phyloP scores from a whole-genome alignment of 352 stramenopile genomes.

The Pythium vanterpoolii region DNA sequence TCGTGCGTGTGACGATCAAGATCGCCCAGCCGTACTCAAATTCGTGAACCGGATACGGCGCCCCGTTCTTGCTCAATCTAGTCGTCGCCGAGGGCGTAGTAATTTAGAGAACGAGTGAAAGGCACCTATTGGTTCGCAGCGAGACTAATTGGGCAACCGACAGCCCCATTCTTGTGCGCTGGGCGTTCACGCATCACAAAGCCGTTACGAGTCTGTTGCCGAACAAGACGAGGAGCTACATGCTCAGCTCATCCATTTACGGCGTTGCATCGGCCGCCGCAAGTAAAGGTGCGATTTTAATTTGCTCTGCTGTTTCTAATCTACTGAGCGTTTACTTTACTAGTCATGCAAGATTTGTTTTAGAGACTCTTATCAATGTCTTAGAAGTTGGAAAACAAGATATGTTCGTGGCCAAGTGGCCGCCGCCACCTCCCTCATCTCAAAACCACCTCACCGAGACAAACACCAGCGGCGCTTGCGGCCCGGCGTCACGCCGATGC shows the following conservation, averaged over 20 bases:
- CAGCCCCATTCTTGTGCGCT: background rate
- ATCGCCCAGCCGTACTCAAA: background rate
- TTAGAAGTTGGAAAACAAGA: background rate
- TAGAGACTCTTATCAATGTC: conserved; percentile 1
- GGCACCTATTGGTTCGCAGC: background rate
- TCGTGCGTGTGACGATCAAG: background rate
- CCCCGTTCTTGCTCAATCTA: conserved; percentile 1
- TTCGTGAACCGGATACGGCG: background rate
- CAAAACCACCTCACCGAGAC: background rate
- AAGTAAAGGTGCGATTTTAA: background rate
- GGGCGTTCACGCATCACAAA: background rate
- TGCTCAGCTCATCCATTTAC: background rate
- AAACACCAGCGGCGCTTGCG: background rate
- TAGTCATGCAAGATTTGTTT: background rate
- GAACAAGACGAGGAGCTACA: background rate
- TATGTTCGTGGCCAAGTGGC: background rate
- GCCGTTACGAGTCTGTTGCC: background rate
- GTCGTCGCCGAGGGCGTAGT: background rate
- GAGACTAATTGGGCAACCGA: background rate
- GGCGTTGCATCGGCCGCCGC: background rate
- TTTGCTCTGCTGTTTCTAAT: background rate
- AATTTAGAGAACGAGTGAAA: background rate
- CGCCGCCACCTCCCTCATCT: background rate
- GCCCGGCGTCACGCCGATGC: background rate
- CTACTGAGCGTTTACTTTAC: background rate